phyloP scores from a whole-genome alignment of 495 filamentous ascomycete species.

The Astrothelium subdiscretum region DNA sequence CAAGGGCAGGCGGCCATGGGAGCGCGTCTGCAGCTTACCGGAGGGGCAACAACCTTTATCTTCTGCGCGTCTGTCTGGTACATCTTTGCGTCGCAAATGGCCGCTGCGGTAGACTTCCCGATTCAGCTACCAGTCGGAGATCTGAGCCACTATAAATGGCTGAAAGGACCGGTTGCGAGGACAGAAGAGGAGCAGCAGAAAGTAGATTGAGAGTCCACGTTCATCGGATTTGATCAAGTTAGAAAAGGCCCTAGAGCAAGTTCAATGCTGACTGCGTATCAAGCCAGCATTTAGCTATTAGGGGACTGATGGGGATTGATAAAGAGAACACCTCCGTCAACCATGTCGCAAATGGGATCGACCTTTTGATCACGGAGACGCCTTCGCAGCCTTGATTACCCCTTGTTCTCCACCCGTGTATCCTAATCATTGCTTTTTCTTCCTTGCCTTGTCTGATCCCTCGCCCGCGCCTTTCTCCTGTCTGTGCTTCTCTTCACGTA shows the following conservation, averaged over 20 bases:
- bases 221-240: not conserved
- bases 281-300: too few relatives aligned
- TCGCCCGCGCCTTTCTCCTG: constrained; percentile 38
- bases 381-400: not conserved
- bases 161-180: not conserved
- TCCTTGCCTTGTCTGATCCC: constrained; percentile 25
- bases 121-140: constrained; percentile 35
- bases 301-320: too few relatives aligned
- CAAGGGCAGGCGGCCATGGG: constrained; percentile 1
- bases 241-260: not conserved
- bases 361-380: not conserved
- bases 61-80: constrained; percentile 47
- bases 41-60: constrained; percentile 41
- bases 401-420: not conserved
- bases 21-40: constrained; percentile 18
- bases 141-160: not conserved
- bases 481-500: constrained; percentile 16
- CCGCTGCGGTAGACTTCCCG: constrained; percentile 47
- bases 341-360: too few relatives aligned
- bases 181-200: not conserved
- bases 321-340: too few relatives aligned
- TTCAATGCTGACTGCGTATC: not conserved
- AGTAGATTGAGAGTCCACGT: not conserved
- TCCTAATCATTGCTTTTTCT: constrained; percentile 26
- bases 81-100: constrained; percentile 48